Evolutionary conservation across 495 filamentous ascomycete genomes (phyloP).

Genomic region (Bacidia gigantensis): DNA sequence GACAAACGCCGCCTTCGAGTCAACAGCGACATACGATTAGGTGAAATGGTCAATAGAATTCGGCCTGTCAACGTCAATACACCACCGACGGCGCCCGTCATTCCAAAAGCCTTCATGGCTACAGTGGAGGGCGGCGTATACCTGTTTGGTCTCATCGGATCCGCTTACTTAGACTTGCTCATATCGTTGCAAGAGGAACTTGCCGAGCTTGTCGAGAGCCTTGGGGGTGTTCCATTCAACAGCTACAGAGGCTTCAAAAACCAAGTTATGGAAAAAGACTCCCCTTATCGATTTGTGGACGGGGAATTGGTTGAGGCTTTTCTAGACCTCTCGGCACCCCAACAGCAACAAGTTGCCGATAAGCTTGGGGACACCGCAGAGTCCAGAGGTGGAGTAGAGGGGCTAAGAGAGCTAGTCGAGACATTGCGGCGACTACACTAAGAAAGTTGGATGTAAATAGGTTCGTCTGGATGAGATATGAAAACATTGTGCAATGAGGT

Average conservation of each 20-base stretch:
- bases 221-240: slow-evolving; percentile 60
- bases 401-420: slow-evolving; percentile 45
- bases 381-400: slow-evolving; percentile 59
- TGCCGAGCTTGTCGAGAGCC: slow-evolving; percentile 46
- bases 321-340: slow-evolving; percentile 46
- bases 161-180: slow-evolving; percentile 58
- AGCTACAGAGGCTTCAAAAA: slow-evolving; percentile 68
- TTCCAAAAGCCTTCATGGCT: slow-evolving; percentile 75
- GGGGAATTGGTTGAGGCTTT: slow-evolving; percentile 84
- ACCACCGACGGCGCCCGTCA: slow-evolving; percentile 45
- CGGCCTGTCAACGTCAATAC: slow-evolving; percentile 40
- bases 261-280: slow-evolving; percentile 51
- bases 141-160: slow-evolving; percentile 65
- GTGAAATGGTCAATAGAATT: slow-evolving; percentile 88
- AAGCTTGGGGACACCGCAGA: slow-evolving; percentile 53
- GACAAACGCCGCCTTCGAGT: slow-evolving; percentile 58
- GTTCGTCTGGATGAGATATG: background rate
- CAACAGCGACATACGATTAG: slow-evolving; percentile 67
- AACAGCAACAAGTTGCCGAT: slow-evolving; percentile 49
- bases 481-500: background rate
- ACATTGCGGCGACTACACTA: slow-evolving; percentile 11
- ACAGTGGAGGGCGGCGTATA: slow-evolving; percentile 92
- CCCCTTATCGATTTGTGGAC: slow-evolving; percentile 80
- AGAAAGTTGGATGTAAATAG: background rate
- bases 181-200: slow-evolving; percentile 68